Conservation (phyloP, 2,329 filamentous ascomycete species). For the Sordariomycetes sp. region DNA sequence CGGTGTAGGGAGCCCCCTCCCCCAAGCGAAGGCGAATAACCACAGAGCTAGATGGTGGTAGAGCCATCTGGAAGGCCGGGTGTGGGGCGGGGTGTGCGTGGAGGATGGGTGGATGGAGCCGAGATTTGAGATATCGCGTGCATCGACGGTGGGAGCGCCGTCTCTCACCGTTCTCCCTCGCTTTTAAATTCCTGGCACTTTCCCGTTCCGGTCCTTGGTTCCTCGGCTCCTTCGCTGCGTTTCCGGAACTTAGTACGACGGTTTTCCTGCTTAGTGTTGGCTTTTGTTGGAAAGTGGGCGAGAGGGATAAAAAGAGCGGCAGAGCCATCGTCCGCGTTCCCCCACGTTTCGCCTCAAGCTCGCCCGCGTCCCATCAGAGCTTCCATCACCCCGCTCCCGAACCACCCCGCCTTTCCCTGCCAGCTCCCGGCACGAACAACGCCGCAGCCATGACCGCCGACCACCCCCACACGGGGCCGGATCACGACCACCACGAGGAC, state of each 20-base stretch:
- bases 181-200: background rate
- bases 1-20: constrained; percentile 1
- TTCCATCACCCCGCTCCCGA: background rate
- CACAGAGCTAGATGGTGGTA: background rate
- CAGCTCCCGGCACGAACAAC: background rate
- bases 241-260: background rate
- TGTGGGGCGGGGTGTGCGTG: background rate
- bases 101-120: background rate
- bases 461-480: constrained; percentile 3
- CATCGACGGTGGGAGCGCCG: background rate
- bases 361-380: background rate
- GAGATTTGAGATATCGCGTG: background rate
- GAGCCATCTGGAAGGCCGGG: constrained; percentile 4
- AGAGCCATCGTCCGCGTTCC: background rate
- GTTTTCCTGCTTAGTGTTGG: background rate
- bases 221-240: background rate
- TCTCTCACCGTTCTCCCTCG: background rate
- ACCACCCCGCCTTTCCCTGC: background rate
- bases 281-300: background rate
- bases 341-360: background rate
- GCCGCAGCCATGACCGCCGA: background rate
- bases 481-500: constrained; percentile 5
- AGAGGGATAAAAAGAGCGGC: background rate
- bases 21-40: background rate
- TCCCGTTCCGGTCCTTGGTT: background rate